phyloP scores from a whole-genome alignment of 2,329 filamentous ascomycete genomes.

The Apiospora kogelbergensis region DNA sequence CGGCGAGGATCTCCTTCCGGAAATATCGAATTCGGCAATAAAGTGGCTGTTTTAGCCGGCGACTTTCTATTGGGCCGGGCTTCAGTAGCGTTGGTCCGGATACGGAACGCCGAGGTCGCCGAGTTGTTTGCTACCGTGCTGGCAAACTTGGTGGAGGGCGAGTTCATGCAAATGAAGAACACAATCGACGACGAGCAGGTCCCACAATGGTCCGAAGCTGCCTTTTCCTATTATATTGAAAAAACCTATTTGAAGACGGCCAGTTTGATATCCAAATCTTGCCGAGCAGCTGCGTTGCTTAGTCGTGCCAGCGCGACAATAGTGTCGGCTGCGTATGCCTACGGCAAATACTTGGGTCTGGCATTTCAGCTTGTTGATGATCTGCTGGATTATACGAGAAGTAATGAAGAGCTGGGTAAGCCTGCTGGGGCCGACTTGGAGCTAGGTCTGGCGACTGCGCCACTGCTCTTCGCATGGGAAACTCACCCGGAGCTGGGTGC shows the following conservation, averaged over 20 bases:
- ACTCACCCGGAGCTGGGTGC: slow-evolving; percentile 79
- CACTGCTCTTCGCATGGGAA: slow-evolving; percentile 94
- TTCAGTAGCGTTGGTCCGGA: slow-evolving; percentile 85
- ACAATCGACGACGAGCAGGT: slow-evolving; percentile 84
- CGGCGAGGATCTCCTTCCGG: slow-evolving; percentile 83
- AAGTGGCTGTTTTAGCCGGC: slow-evolving; percentile 97
- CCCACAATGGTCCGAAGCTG: slow-evolving; percentile 84
- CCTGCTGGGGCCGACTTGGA: slow-evolving; percentile 93
- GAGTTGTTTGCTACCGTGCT: slow-evolving; percentile 95
- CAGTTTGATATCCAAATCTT: slow-evolving; percentile 93
- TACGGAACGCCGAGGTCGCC: slow-evolving; percentile 90
- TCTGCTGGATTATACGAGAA: slow-evolving; percentile 94
- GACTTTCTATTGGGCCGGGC: slow-evolving; percentile 93
- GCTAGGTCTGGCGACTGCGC: slow-evolving; percentile 89
- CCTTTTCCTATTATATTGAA: slow-evolving; percentile 89
- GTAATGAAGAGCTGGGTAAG: slow-evolving; percentile 83
- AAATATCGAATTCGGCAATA: slow-evolving; percentile 96
- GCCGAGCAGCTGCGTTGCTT: slow-evolving; percentile 85
- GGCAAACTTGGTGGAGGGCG: slow-evolving; percentile 94
- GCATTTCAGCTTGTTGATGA: slow-evolving; percentile 98
- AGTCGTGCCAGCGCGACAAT: slow-evolving; percentile 75
- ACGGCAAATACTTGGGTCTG: slow-evolving; percentile 89
- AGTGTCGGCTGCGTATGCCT: slow-evolving; percentile 87
- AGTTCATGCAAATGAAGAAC: slow-evolving; percentile 99
- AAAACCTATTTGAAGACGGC: slow-evolving; percentile 99